These are phyloP conservation scores for Sporothrix protearum DNA, from an alignment of 2,329 filamentous ascomycete genomes.

Conservation along the genomic window DNA sequence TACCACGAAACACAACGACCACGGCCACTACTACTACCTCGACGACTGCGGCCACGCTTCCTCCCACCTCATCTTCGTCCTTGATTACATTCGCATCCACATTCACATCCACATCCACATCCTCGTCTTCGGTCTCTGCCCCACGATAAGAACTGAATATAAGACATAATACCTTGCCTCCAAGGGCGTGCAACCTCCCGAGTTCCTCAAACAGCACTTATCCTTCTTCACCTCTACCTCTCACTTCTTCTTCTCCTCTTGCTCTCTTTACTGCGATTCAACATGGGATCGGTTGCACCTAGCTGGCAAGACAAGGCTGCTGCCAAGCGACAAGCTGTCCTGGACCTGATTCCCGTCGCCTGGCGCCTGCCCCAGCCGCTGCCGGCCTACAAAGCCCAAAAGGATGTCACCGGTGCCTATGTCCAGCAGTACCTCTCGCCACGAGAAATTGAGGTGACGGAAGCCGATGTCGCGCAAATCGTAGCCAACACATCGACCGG, in stretches of 20 bases:
- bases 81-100: neutral
- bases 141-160: slow-evolving; percentile 3
- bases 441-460: slow-evolving; percentile 22
- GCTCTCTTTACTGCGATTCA: slow-evolving; percentile 1
- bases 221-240: neutral
- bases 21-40: neutral
- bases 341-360: slow-evolving; percentile 19
- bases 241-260: neutral
- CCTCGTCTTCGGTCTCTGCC: neutral
- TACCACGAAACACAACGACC: neutral
- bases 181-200: neutral
- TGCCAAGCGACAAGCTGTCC: slow-evolving; percentile 21
- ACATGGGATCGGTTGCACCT: slow-evolving; percentile 20
- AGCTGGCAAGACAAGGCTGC: slow-evolving; percentile 19
- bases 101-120: neutral
- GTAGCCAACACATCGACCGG: slow-evolving; percentile 18
- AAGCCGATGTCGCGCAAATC: slow-evolving; percentile 13
- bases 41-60: neutral
- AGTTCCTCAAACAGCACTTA: neutral
- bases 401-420: slow-evolving; percentile 22
- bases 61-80: neutral
- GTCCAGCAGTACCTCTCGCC: slow-evolving; percentile 19
- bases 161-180: neutral
- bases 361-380: slow-evolving; percentile 21
- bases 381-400: slow-evolving; percentile 10